These are phyloP conservation scores for Tricholoma matsutake DNA, from an alignment of 768 basidiomycete genomes.

Conservation along the genomic window DNA sequence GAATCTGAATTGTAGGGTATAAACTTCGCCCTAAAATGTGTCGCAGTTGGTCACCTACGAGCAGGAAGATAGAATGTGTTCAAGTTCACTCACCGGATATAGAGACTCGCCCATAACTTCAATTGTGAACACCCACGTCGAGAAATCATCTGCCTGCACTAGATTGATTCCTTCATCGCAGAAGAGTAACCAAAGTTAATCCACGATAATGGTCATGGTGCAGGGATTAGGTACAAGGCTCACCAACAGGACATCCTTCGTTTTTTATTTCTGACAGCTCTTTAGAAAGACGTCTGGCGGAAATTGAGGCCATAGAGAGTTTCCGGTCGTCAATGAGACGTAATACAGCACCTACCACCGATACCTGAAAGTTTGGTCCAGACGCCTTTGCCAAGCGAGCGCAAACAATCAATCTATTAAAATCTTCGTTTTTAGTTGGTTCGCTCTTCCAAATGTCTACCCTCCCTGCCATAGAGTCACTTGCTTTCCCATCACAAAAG, in stretches of 20 bases:
- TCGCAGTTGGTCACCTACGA: neutral
- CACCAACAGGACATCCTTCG: conserved; percentile 69
- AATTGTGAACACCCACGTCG: conserved; percentile 74
- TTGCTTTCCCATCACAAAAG: conserved; percentile 42
- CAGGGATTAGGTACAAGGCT: conserved; percentile 12
- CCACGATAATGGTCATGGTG: neutral
- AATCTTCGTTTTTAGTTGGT: conserved; percentile 13
- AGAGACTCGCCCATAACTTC: conserved; percentile 82
- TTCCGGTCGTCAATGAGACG: neutral
- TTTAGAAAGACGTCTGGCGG: conserved; percentile 62
- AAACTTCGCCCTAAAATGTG: conserved; percentile 59
- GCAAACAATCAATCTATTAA: conserved; percentile 18
- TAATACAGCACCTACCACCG: too few species aligned
- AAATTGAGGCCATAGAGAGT: conserved; percentile 55
- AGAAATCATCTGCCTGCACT: conserved; percentile 71
- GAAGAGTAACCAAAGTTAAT: neutral
- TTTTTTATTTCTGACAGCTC: conserved; percentile 65
- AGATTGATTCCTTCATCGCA: conserved; percentile 63
- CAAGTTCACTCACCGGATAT: conserved; percentile 52
- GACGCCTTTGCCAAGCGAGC: conserved; percentile 9
- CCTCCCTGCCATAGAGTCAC: conserved; percentile 73
- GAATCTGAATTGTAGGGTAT: conserved; percentile 80
- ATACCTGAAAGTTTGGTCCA: neutral
- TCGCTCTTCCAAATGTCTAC: conserved; percentile 32
- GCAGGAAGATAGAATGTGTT: neutral